Evolutionary conservation across 805 yeast species (phyloP), one percentile per base, ranked within the genome.

Genomic region (Candida palmyrensis): DNA sequence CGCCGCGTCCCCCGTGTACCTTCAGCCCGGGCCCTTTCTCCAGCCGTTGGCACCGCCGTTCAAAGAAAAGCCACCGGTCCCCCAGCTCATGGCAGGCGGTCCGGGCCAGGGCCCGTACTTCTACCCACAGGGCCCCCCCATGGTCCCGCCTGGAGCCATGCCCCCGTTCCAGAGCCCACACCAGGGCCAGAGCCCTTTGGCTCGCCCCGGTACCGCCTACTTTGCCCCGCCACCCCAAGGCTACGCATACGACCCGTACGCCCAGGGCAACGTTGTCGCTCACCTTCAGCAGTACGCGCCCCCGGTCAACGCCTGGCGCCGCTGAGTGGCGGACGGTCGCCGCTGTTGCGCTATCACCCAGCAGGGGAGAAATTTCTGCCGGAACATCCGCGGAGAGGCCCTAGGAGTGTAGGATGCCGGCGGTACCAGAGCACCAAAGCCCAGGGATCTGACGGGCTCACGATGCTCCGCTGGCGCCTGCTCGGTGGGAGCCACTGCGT

Each of bases 171-270:
- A 11, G 9, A 29, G 32, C 15, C 32, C 32, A 17, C 31, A 28
- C 10, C 31, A 28, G 14, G 14, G 14, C 27, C 32, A 18, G 6
- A 25, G 22, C 16, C 32, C 20, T 9, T 29, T 26, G 7, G 26
- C 32, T 9, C 32, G n/a, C n/a, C n/a, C n/a, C n/a, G 27, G 21
- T 22, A 13, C 30, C 32, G 16, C 15, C 33, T 3, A 33, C 46
- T 21, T 40, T 45, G 13, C 47, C 44, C 50, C 51, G 8, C 55
- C 53, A 16, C 62, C 63, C 7, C 67, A 64, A 12, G 64, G 63
- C 1, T 62, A 59, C 36, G 50, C 59, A 6, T 65, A 62, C 40
- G 59, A 58, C n/a, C 63, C 54, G 33, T 61, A 59, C 36, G 48
- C 53, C 28, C n/a, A n/a, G n/a, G n/a, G n/a, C 6, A 59, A 57